Evolutionary conservation across 2,329 filamentous ascomycete genomes (phyloP), one percentile per base, ranked within the genome.

Genomic region (Dothideomycetes sp.): DNA sequence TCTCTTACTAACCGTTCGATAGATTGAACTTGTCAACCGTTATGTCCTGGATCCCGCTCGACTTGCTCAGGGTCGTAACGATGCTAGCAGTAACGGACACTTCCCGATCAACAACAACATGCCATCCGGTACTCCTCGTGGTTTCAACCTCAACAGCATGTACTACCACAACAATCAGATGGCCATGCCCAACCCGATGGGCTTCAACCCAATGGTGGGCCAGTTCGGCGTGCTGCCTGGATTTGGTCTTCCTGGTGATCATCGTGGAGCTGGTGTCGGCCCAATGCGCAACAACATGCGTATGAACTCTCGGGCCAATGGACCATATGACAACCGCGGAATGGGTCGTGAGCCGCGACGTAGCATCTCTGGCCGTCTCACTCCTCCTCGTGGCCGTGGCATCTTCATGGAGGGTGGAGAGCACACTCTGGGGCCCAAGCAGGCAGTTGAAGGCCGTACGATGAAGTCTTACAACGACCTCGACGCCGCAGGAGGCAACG

Each of bases 391-490:
- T 37, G 68, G 75, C 53, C 69, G 75, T 29, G 69, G 54, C 29
- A 81, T 81, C 31, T 83, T 86, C 47, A 81, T 81, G 3, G 83
- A 84, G 36, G 81, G 83, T 30, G 81, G 75, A 17, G 78, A 81
- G 39, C 66, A 66, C 24, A 79, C 82, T 2, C 81, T 88, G 44
- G 88, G 87, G 0, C 89, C 91, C 15, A 76, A 84, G 15, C 88
- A 96, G 62, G 89, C 91, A 9, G 87, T 94, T 1, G 85, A 93
- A 50, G 91, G 91, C 4, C 77, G 91, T 42, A 94, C 84, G 45
- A 66, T 98, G 48, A 94, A 94, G 72, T 95, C 86, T 60, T 98
- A 98, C 57, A 93, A 98, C 61, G 91, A 98, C 57, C 69, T 98
- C 17, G 91, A 98, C 64, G 89, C 93, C n/a, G 66, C 65, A 37